Percentiles rank a stretch among this genome's conserved stretches.
phyloP scores from a whole-genome alignment of 805 yeast genomes.

The Phaffomyces antillensis region DNA sequence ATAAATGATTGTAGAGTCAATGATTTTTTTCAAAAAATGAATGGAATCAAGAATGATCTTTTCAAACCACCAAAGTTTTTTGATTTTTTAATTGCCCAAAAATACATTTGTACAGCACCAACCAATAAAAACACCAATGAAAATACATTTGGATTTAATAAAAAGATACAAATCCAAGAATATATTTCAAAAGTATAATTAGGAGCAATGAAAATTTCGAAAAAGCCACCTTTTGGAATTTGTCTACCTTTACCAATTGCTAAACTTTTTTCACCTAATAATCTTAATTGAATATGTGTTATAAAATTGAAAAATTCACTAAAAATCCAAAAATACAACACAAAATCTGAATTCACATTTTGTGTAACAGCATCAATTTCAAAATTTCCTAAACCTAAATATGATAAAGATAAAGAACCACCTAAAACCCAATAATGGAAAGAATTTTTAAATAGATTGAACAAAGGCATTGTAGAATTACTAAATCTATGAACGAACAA shows the following conservation, averaged over 20 bases:
- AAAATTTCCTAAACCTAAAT: conserved; percentile 56
- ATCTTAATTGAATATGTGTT: conserved; percentile 61
- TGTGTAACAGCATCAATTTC: conserved; percentile 38
- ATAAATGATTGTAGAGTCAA: neutral
- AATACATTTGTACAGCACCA: conserved; percentile 75
- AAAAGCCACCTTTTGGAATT: conserved; percentile 72
- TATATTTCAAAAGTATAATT: conserved; percentile 85
- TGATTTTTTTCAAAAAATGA: conserved; percentile 40
- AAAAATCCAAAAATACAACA: conserved; percentile 24
- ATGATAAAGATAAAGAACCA: conserved; percentile 46
- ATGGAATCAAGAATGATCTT: conserved; percentile 79
- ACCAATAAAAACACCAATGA: conserved; percentile 64
- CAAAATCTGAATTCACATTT: conserved; percentile 3
- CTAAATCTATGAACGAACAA: conserved; percentile 80
- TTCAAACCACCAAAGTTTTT: conserved; percentile 49
- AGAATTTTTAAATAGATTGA: conserved; percentile 82
- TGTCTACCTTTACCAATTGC: conserved; percentile 30
- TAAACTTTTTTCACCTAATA: conserved; percentile 32
- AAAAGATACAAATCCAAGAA: conserved; percentile 65
- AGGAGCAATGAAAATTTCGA: conserved; percentile 79
- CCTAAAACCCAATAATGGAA: conserved; percentile 90
- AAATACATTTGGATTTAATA: conserved; percentile 72
- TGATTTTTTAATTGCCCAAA: conserved; percentile 90
- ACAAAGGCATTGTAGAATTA: conserved; percentile 84
- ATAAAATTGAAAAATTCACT: conserved; percentile 69